Base-by-base conservation (phyloP, 1,139 yeast species). In the Saccharomyces hybrid region DNA sequence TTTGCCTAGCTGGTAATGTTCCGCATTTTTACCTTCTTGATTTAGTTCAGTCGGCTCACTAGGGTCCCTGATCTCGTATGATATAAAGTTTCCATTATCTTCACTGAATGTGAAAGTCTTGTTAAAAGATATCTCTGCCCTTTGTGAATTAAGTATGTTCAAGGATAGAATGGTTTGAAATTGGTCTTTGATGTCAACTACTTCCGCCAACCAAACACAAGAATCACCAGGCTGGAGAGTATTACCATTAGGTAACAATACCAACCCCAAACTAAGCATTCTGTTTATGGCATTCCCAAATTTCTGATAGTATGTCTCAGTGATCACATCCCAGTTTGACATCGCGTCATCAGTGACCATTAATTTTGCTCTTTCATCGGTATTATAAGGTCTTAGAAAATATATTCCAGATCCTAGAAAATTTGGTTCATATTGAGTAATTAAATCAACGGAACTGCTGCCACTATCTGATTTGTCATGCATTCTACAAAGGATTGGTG, bases 331-430 rank as follows among this genome's bases (percentile, higher is more conserved):
- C 52, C 49, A 47, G 41, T 46, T 48, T 49, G 44, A 47, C 31
- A 50, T 25, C 9, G 26, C 44, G 32, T 50, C 51, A 2, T 62
- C 68, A 11, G 66, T 54, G 50, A 60, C 65, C 53, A 66, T 34
- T 14, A 66, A 48, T 11, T 57, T 41, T 5, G 58, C 55, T 42
- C 58, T 54, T 6, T 54, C 46, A 6, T 51, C 28, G 6, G 32
- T 41, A 3, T 48, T 28, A 16, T 41, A 50, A 7, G 64, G 60
- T 47, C 48, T 54, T 31, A 67, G 48, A n/a, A 62, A 54, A 49
- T 65, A 67, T 13, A 65, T 52, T 14, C 61, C 63, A 49, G 56
- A 53, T 1, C 67, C 68, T 7, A 64, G 54, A 51, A 65, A 67
- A 7, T 49, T 52, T 7, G 67, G 62, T 44, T 62, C 63, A 52